Percentiles rank a stretch among this genome's conserved stretches.
Conservation (phyloP, 257 asterid genomes). For the Cinchona pubescens region DNA sequence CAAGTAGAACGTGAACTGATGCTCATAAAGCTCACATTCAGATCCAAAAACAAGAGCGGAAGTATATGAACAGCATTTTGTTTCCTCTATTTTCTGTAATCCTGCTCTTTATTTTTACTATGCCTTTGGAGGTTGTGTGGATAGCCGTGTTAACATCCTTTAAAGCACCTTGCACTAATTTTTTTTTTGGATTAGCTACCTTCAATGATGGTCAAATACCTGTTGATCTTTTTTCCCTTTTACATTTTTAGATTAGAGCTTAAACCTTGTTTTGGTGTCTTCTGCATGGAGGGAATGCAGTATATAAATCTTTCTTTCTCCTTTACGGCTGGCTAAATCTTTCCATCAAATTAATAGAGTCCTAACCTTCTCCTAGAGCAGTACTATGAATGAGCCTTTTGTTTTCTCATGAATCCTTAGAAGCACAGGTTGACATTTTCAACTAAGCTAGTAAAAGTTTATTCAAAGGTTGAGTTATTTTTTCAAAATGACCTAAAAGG, state of each 20-base stretch:
- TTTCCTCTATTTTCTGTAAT: conserved; percentile 7
- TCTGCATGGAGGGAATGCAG: neutral
- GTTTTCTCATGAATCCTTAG: neutral
- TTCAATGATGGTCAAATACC: neutral
- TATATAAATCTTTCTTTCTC: neutral
- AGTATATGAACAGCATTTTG: conserved; percentile 29
- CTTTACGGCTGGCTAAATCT: neutral
- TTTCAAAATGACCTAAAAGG: neutral
- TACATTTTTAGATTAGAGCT: neutral
- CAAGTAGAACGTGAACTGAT: conserved; percentile 88
- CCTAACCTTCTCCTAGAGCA: neutral
- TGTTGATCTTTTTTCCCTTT: neutral
- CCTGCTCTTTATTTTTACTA: neutral
- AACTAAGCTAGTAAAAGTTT: neutral
- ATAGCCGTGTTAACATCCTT: neutral
- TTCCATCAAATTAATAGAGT: neutral
- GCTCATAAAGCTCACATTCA: conserved; percentile 73
- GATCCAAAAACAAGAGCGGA: conserved; percentile 65
- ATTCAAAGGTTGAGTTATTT: neutral
- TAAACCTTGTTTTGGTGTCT: conserved; percentile 1
- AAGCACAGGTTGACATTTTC: neutral
- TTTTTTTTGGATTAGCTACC: neutral
- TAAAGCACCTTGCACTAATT: neutral
- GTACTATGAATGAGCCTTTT: neutral
- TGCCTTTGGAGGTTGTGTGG: neutral